phyloP scores from a whole-genome alignment of 2,329 filamentous ascomycete species.

The Aciculosporium take region DNA sequence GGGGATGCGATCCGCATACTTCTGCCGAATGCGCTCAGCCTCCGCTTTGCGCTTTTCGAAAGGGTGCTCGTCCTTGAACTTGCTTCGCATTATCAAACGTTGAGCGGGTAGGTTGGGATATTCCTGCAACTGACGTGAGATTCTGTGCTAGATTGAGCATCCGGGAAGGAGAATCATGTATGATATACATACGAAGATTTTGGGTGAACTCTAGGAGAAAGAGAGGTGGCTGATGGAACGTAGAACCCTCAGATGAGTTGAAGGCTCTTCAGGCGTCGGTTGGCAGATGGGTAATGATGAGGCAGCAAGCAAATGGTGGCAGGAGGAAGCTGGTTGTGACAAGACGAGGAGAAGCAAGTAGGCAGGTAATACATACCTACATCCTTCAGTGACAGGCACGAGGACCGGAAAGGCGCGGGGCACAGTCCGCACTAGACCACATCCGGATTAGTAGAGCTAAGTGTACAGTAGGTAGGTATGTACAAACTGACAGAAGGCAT shows the following conservation, averaged over 20 bases:
- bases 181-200: not conserved
- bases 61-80: conserved; percentile 99
- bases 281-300: conserved; percentile 14
- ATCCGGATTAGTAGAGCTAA: not conserved
- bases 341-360: conserved; percentile 5
- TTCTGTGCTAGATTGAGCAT: not conserved
- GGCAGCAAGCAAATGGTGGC: conserved; percentile 9
- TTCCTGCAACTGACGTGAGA: conserved; percentile 1
- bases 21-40: conserved; percentile 97
- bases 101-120: not conserved
- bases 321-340: conserved; percentile 7
- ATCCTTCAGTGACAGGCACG: conserved; percentile 8
- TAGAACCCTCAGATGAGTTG: conserved; percentile 6
- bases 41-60: conserved; percentile 99
- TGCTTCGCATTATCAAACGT: conserved; percentile 71
- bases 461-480: too few species aligned
- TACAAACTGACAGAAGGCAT: too few species aligned
- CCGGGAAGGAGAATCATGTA: not conserved
- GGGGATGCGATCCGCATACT: conserved; percentile 96
- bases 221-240: not conserved
- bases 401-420: conserved; percentile 3
- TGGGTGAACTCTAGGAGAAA: not conserved
- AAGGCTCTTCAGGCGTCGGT: conserved; percentile 6
- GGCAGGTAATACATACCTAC: conserved; percentile 8
- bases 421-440: not conserved